phyloP scores from a whole-genome alignment of 371 early-diverging fungal species.

The Mortierella sp. region DNA sequence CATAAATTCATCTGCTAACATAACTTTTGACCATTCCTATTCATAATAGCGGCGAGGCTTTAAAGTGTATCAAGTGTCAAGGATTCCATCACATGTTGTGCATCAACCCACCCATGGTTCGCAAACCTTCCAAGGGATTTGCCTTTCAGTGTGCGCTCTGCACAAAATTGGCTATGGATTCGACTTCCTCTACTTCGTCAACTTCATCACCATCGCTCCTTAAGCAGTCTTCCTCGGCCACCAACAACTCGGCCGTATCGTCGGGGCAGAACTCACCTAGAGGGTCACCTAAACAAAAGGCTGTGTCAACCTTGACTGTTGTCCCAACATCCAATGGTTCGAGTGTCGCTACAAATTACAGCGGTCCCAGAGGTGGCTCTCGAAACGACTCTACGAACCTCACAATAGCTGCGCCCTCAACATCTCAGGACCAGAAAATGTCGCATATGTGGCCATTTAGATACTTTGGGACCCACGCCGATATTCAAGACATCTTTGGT shows the following conservation, averaged over 20 bases:
- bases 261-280: slow-evolving; percentile 53
- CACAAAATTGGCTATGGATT: slow-evolving; percentile 54
- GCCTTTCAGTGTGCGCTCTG: slow-evolving; percentile 87
- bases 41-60: slow-evolving; percentile 59
- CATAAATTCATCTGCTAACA: neutral
- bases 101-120: slow-evolving; percentile 77
- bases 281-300: slow-evolving; percentile 50
- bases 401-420: slow-evolving; percentile 20
- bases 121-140: slow-evolving; percentile 84
- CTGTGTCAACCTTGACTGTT: slow-evolving; percentile 27
- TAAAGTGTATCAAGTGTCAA: slow-evolving; percentile 80
- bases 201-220: slow-evolving; percentile 11
- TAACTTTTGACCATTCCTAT: neutral
- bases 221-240: slow-evolving; percentile 17
- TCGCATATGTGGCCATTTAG: slow-evolving; percentile 88
- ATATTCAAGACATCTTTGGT: slow-evolving; percentile 77
- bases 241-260: slow-evolving; percentile 36
- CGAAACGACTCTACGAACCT: slow-evolving; percentile 6
- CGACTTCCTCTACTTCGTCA: slow-evolving; percentile 29
- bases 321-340: slow-evolving; percentile 19
- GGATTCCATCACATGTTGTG: slow-evolving; percentile 83
- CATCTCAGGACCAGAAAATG: slow-evolving; percentile 54
- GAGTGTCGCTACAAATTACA: neutral
- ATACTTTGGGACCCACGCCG: slow-evolving; percentile 86
- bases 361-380: slow-evolving; percentile 9